Base-by-base conservation (phyloP, 2,329 filamentous ascomycete genomes). In the Aspergillus oerlinghausenensis region DNA sequence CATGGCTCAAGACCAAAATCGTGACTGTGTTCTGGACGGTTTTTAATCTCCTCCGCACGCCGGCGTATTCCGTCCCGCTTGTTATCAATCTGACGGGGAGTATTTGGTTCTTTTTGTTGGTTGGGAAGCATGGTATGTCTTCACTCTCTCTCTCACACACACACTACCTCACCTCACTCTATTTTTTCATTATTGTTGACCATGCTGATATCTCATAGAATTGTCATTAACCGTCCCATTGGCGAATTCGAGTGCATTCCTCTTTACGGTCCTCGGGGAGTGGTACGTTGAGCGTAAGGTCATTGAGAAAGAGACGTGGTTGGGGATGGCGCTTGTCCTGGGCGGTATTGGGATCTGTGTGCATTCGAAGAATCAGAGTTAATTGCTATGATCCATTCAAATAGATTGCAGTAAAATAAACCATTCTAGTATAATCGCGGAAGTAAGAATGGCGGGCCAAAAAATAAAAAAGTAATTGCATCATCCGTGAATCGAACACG, bases 271-370 rank as follows among this genome's bases (percentile, higher is more conserved):
- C 1, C 69, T 97, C 11, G 93, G 92, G 0, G 93, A 97, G 66
- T 97, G 92, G 92, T 95, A 88, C 80, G 91, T 93, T 0, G 93
- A 97, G 67, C 86, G 86, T 59, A 97, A 97, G 73, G 88, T 92
- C 1, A 96, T 97, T 60, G 89, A 87, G 64, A 83, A 85, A 79
- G 90, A 93, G 72, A 96, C 90, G 0, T 90, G 88, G 82, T 75
- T 91, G 55, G 92, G 92, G 7, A 92, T 96, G 89, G 77, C 77
- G 1, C 74, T 96, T 11, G 92, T 93, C 3, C 76, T 96, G 49
- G 82, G 80, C 17, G 92, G 92, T 0, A 96, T 96, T 70, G 90
- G 82, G 2, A 74, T 96, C 26, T 96, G 92, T 74, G 92, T 96
- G 2, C 83, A 90, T 50, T 75, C 73, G 14, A 79, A 79, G 63